A percentile compares a stretch with the other conserved stretches of the same genome.
These are phyloP conservation scores for Penicillium sp. DNA, from an alignment of 2,329 filamentous ascomycete species.

Conservation along the genomic window DNA sequence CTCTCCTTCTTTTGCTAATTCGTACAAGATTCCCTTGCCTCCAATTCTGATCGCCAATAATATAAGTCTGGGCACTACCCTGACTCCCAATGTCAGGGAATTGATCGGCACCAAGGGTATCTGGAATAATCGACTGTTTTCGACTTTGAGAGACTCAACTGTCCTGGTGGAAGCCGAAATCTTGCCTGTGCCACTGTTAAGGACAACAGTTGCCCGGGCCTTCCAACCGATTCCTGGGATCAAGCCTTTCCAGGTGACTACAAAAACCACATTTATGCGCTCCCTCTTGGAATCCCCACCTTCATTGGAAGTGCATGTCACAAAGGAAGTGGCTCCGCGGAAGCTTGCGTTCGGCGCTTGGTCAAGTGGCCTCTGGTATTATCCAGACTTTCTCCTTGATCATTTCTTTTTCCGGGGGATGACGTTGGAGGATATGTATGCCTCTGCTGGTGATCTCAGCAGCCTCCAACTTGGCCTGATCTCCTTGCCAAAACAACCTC, in stretches of 20 bases:
- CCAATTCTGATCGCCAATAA: constrained; percentile 32
- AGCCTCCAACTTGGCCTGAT: constrained; percentile 42
- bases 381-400: constrained; percentile 38
- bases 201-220: constrained; percentile 35
- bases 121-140: constrained; percentile 34
- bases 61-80: constrained; percentile 39
- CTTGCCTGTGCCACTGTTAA: constrained; percentile 38
- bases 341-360: constrained; percentile 41
- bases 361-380: constrained; percentile 43
- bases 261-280: constrained; percentile 35
- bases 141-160: constrained; percentile 38
- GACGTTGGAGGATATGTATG: constrained; percentile 25
- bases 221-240: constrained; percentile 38
- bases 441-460: constrained; percentile 30
- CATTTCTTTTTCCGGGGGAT: constrained; percentile 31
- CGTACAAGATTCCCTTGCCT: constrained; percentile 36
- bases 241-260: constrained; percentile 38
- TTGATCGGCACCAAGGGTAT: constrained; percentile 34
- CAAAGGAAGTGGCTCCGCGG: constrained; percentile 36
- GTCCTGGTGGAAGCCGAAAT: constrained; percentile 34
- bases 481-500: constrained; percentile 30
- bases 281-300: constrained; percentile 36
- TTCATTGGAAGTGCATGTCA: constrained; percentile 36
- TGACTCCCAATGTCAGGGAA: constrained; percentile 36
- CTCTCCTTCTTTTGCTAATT: neutral